These are phyloP conservation scores for Reutealis trisperma DNA, from an alignment of 345 rosid genomes.

Conservation along the genomic window DNA sequence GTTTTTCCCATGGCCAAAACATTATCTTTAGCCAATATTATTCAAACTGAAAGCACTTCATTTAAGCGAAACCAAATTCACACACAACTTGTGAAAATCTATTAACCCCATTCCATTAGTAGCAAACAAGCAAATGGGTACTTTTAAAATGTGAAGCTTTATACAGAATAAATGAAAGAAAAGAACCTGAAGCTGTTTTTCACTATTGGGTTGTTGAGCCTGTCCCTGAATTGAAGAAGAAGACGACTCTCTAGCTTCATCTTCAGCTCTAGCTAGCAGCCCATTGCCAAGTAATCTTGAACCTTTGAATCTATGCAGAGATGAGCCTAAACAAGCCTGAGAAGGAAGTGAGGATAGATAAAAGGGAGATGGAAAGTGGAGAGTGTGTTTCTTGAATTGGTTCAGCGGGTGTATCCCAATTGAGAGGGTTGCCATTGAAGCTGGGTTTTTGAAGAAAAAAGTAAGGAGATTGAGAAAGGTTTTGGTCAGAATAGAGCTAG, in stretches of 20 bases:
- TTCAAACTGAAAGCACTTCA: neutral
- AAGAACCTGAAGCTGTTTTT: conserved; percentile 57
- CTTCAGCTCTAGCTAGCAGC: conserved; percentile 71
- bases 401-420: conserved; percentile 43
- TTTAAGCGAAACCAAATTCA: neutral
- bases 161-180: neutral
- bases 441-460: conserved; percentile 5
- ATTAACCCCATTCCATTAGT: conserved; percentile 6
- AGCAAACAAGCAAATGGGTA: conserved; percentile 24
- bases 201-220: conserved; percentile 39
- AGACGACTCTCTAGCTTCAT: conserved; percentile 55
- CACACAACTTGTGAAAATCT: neutral
- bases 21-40: too few relatives aligned
- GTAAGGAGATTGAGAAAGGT: neutral
- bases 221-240: conserved; percentile 28
- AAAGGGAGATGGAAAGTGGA: conserved; percentile 25
- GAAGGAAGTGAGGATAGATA: conserved; percentile 25
- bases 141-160: conserved; percentile 10
- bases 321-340: conserved; percentile 35
- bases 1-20: too few relatives aligned
- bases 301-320: conserved; percentile 39
- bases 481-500: neutral
- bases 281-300: conserved; percentile 44
- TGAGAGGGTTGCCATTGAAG: conserved; percentile 62
- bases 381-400: conserved; percentile 33